These are phyloP conservation scores for Fusarium napiforme DNA, from an alignment of 2,329 filamentous ascomycete genomes.

Conservation along the genomic window DNA sequence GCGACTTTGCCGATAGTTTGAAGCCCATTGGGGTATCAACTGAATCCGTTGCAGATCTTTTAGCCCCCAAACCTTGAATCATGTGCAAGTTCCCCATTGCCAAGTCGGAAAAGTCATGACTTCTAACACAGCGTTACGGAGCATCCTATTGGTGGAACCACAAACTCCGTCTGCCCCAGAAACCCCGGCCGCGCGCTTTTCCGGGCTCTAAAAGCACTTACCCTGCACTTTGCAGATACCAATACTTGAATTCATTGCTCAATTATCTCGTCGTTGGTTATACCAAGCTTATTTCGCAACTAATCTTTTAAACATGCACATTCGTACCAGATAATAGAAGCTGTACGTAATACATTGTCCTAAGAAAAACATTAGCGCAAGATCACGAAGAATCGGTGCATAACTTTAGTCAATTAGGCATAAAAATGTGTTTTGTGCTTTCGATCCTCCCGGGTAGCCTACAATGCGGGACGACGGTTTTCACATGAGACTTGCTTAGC, in stretches of 20 bases:
- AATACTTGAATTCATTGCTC: neutral
- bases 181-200: neutral
- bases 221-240: neutral
- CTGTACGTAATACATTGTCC: no score
- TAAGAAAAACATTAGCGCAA: no score
- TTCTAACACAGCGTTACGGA: neutral
- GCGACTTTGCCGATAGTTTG: neutral
- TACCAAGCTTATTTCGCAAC: rapidly evolving
- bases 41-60: no score
- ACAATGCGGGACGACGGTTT: no score
- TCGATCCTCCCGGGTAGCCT: no score
- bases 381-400: no score
- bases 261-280: no score
- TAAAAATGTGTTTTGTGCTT: no score
- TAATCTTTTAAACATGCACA: neutral
- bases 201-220: neutral
- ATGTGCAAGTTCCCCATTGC: neutral
- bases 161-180: neutral
- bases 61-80: neutral
- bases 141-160: neutral
- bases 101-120: neutral
- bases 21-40: neutral
- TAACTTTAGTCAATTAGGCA: no score
- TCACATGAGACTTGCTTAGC: no score
- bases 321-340: neutral